A percentile compares a stretch with the other conserved stretches of the same genome.
Evolutionary conservation across 768 basidiomycete genomes (phyloP).

Genomic region (Mrakia gelida): DNA sequence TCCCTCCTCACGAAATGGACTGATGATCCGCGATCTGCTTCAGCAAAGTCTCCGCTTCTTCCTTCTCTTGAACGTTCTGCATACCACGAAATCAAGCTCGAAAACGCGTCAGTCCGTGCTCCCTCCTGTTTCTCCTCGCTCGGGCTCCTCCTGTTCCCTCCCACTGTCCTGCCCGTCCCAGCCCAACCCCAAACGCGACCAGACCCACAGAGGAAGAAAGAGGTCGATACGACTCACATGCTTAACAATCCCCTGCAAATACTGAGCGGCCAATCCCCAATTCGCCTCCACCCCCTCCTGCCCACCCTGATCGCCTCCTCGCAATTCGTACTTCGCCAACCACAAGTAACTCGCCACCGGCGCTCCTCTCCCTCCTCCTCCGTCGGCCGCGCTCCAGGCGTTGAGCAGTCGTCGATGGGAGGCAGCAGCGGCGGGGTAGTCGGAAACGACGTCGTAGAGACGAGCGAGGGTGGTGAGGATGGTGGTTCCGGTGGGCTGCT

Average conservation of each 20-base stretch:
- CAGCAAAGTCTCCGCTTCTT: slow-evolving; percentile 65
- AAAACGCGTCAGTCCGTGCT: background rate
- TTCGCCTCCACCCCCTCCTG: slow-evolving; percentile 19
- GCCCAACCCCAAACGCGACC: no score
- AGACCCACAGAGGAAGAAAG: no score
- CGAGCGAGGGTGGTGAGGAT: slow-evolving; percentile 42
- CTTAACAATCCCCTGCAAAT: slow-evolving; percentile 64
- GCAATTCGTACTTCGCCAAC: slow-evolving; percentile 72
- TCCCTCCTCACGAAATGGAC: background rate
- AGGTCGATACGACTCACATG: slow-evolving; percentile 45
- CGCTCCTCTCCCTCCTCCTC: slow-evolving; percentile 52
- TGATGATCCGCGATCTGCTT: slow-evolving; percentile 35
- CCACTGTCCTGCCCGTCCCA: background rate
- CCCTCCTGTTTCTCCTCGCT: no score
- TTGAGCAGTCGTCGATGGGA: slow-evolving; percentile 59
- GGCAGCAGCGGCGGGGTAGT: slow-evolving; percentile 49
- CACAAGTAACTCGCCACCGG: slow-evolving; percentile 79
- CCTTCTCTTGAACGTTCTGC: slow-evolving; percentile 73
- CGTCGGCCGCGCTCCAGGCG: slow-evolving; percentile 54
- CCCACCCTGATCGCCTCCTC: slow-evolving; percentile 16
- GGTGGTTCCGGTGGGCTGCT: slow-evolving; percentile 36
- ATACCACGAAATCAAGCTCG: background rate
- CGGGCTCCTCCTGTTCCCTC: background rate
- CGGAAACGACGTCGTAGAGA: slow-evolving; percentile 37
- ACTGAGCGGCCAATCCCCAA: slow-evolving; percentile 58